Percentiles rank a stretch among this genome's conserved stretches.
phyloP scores from a whole-genome alignment of 306 rosid species.

The Sechiopsis laciniata region DNA sequence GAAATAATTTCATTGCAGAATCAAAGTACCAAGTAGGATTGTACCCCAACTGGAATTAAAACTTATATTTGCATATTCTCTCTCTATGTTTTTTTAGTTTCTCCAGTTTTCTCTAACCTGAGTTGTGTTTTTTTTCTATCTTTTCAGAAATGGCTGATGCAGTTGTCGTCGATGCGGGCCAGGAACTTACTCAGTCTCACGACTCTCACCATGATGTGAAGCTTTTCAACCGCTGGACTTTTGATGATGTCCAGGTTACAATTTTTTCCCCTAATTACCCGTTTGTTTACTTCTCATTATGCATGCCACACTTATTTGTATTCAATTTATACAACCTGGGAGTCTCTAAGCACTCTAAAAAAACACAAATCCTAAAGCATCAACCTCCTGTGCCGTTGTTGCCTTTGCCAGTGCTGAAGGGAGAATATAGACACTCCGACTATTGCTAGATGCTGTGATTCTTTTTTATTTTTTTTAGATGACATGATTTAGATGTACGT shows the following conservation, averaged over 20 bases:
- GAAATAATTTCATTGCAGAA: not conserved
- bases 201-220: constrained; percentile 1
- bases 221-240: constrained; percentile 10
- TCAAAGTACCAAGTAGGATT: not conserved
- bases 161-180: not conserved
- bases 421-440: too few species aligned
- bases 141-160: not conserved
- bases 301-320: not conserved
- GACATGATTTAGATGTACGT: too few species aligned
- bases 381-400: too few species aligned
- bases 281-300: not conserved
- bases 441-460: too few species aligned
- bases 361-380: too few species aligned
- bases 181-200: not conserved
- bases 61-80: not conserved
- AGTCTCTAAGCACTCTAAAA: too few species aligned
- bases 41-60: not conserved
- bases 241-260: constrained; percentile 13
- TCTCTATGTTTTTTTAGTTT: not conserved
- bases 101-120: not conserved
- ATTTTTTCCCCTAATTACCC: not conserved
- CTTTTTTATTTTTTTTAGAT: too few species aligned
- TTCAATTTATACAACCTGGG: not conserved
- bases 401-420: too few species aligned
- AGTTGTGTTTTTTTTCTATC: too few species aligned